A percentile compares a stretch with the other conserved stretches of the same genome.
phyloP scores from a whole-genome alignment of 2,329 filamentous ascomycete species.

The Botrytis deweyae region DNA sequence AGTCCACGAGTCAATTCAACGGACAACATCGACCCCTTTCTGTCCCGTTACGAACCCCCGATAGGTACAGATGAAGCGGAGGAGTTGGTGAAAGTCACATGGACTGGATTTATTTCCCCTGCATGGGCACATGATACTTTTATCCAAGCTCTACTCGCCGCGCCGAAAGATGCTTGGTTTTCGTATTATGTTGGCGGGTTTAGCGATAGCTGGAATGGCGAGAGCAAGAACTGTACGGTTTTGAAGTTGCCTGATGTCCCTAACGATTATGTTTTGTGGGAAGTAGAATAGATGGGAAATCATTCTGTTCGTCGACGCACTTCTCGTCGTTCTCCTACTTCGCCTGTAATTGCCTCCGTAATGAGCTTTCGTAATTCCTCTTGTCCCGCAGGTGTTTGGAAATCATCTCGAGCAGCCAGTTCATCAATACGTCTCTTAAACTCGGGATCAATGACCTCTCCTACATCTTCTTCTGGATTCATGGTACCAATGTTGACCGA shows the following conservation, averaged over 20 bases:
- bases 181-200: conserved; percentile 54
- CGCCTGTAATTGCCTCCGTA: conserved; percentile 72
- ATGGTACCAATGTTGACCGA: conserved; percentile 76
- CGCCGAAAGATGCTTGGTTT: conserved; percentile 54
- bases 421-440: conserved; percentile 86
- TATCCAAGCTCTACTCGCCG: conserved; percentile 46
- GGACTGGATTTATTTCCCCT: conserved; percentile 58
- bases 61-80: conserved; percentile 27
- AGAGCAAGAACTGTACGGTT: conserved; percentile 52
- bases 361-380: conserved; percentile 75
- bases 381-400: conserved; percentile 78
- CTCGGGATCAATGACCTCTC: conserved; percentile 73
- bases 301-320: conserved; percentile 62
- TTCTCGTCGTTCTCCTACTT: conserved; percentile 64
- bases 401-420: conserved; percentile 78
- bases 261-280: conserved; percentile 61
- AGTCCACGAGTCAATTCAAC: conserved; percentile 60
- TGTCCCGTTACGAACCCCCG: conserved; percentile 66
- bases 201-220: conserved; percentile 46
- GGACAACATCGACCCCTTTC: conserved; percentile 65
- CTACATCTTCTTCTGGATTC: conserved; percentile 59
- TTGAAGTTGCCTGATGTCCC: conserved; percentile 50
- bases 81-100: conserved; percentile 53
- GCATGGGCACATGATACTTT: conserved; percentile 52
- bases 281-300: conserved; percentile 43